phyloP scores from a whole-genome alignment of 2,329 filamentous ascomycete species.

The Botrytis cinerea region DNA sequence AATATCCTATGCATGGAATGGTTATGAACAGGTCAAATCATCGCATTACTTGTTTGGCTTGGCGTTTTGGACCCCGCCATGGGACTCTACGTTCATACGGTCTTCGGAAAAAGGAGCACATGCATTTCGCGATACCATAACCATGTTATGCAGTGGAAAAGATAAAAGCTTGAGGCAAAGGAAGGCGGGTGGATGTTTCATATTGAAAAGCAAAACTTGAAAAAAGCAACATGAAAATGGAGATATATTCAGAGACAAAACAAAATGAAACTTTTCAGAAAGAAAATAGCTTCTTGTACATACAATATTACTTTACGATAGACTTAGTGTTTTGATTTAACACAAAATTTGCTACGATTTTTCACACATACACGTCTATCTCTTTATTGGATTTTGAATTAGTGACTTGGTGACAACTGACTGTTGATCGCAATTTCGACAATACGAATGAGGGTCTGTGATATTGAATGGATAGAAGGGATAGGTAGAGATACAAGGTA shows the following conservation, averaged over 20 bases:
- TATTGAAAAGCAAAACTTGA: background rate
- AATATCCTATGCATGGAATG: conserved; percentile 7
- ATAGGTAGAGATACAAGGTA: too few species aligned
- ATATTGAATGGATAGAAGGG: background rate
- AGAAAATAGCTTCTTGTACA: conserved; percentile 20
- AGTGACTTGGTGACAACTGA: background rate
- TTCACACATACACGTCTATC: background rate
- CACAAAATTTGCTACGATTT: conserved; percentile 1
- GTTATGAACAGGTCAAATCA: conserved; percentile 4
- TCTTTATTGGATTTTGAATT: background rate
- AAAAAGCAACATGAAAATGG: conserved; percentile 1
- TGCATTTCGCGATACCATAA: background rate
- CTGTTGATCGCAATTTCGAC: background rate
- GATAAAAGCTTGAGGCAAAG: background rate
- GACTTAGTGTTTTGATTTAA: conserved; percentile 5
- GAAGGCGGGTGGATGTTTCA: background rate
- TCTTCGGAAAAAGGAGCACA: background rate
- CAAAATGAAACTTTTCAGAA: background rate
- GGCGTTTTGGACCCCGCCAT: background rate
- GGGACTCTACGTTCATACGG: background rate
- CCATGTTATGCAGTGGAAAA: background rate
- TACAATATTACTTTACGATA: conserved; percentile 2
- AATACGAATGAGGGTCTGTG: background rate
- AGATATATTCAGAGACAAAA: background rate
- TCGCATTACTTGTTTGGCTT: conserved; percentile 2